These are phyloP conservation scores for Annulohypoxylon nitens DNA, from an alignment of 495 filamentous ascomycete genomes.

Conservation along the genomic window DNA sequence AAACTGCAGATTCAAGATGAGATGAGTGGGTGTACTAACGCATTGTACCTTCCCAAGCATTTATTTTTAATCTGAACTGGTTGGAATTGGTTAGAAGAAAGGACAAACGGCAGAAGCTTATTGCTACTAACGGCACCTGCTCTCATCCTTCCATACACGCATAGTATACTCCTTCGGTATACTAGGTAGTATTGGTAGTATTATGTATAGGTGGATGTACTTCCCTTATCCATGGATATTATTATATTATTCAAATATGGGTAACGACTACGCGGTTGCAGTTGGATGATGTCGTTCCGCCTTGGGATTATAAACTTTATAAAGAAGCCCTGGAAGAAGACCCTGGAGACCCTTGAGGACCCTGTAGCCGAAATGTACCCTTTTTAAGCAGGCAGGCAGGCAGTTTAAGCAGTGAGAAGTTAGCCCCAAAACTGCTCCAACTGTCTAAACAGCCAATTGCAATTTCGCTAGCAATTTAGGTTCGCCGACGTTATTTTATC, in stretches of 20 bases:
- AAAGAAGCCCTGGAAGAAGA: not conserved
- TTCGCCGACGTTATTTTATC: slow-evolving; percentile 18
- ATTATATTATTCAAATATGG: not conserved
- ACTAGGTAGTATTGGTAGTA: too few species aligned
- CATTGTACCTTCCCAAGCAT: not conserved
- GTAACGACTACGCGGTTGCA: not conserved
- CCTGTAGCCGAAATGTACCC: slow-evolving; percentile 21
- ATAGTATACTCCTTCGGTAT: too few species aligned
- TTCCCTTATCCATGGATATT: not conserved
- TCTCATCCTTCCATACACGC: not conserved
- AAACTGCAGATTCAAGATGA: not conserved
- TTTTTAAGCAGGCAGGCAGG: not conserved
- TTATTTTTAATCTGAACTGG: slow-evolving; percentile 7
- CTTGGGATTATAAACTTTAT: slow-evolving; percentile 27
- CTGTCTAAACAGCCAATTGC: slow-evolving; percentile 9
- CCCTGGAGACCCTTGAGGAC: not conserved
- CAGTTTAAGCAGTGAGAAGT: not conserved
- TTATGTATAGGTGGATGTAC: too few species aligned
- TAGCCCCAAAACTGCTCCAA: slow-evolving; percentile 3
- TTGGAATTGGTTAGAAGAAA: not conserved
- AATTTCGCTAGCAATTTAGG: slow-evolving; percentile 13
- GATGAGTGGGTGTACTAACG: not conserved
- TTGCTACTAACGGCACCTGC: slow-evolving; percentile 3
- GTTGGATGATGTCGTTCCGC: slow-evolving; percentile 12
- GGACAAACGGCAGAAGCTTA: slow-evolving; percentile 9